Evolutionary conservation across 2,329 filamentous ascomycete species (phyloP).

Genomic region (Curvularia eragrostidis): DNA sequence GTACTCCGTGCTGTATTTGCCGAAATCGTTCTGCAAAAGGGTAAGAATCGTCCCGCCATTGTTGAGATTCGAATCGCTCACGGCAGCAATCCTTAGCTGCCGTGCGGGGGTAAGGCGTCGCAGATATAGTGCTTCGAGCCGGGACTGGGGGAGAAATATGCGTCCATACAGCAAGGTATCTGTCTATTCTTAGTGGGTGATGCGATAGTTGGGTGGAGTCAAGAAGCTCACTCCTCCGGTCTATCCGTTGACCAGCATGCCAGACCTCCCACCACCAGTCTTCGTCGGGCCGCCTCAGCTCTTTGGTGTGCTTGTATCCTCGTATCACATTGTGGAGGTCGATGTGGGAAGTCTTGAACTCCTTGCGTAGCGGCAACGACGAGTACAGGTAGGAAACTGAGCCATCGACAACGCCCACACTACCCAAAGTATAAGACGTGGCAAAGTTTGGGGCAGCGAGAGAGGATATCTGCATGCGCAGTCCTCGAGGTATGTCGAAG

Average conservation of each 20-base stretch:
- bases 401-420: slow-evolving; percentile 89
- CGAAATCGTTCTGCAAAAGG: slow-evolving; percentile 79
- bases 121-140: slow-evolving; percentile 84
- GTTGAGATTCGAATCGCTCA: slow-evolving; percentile 73
- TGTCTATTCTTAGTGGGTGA: slow-evolving; percentile 37
- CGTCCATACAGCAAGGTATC: slow-evolving; percentile 76
- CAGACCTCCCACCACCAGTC: slow-evolving; percentile 62
- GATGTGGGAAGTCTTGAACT: slow-evolving; percentile 74
- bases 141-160: slow-evolving; percentile 81
- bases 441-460: slow-evolving; percentile 92
- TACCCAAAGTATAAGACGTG: slow-evolving; percentile 90
- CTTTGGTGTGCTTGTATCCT: slow-evolving; percentile 80
- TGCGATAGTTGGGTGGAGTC: slow-evolving; percentile 8
- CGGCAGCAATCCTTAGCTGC: slow-evolving; percentile 80
- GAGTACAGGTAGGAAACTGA: slow-evolving; percentile 98
- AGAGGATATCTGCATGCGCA: slow-evolving; percentile 87
- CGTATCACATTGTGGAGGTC: slow-evolving; percentile 78
- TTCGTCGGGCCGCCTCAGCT: slow-evolving; percentile 63
- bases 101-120: slow-evolving; percentile 77
- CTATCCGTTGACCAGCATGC: slow-evolving; percentile 58
- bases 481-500: slow-evolving; percentile 82
- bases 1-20: slow-evolving; percentile 87
- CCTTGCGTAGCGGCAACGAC: slow-evolving; percentile 74
- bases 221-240: slow-evolving; percentile 53
- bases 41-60: slow-evolving; percentile 79